phyloP scores from a whole-genome alignment of 345 rosid species.

The Eutrema japonicum region DNA sequence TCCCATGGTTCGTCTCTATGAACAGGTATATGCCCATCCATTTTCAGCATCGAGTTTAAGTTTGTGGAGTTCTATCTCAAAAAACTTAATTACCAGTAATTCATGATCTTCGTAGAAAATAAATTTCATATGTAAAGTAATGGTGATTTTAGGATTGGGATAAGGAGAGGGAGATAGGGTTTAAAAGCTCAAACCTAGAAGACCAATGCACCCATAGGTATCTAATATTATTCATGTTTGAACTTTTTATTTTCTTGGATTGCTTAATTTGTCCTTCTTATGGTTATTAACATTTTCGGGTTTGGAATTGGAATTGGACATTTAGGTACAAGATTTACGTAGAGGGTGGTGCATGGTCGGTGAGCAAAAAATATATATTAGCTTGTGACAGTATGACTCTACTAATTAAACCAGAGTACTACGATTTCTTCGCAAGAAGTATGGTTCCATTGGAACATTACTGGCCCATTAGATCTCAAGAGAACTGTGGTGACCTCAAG shows the following conservation, averaged over 20 bases:
- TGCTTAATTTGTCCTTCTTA: neutral
- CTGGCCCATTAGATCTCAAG: conserved; percentile 52
- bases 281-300: neutral
- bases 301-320: neutral
- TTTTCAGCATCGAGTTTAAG: neutral
- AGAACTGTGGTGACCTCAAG: conserved; percentile 50
- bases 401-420: conserved; percentile 43
- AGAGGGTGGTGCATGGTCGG: conserved; percentile 60
- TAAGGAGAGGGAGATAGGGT: conserved; percentile 44
- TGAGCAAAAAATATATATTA: conserved; percentile 56
- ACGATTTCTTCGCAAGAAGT: conserved; percentile 55
- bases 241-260: neutral
- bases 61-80: neutral
- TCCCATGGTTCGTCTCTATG: conserved; percentile 48
- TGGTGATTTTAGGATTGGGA: conserved; percentile 48
- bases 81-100: neutral
- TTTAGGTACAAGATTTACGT: conserved; percentile 58
- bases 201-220: conserved; percentile 65
- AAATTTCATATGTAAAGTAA: neutral
- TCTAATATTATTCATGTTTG: neutral
- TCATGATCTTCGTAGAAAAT: neutral
- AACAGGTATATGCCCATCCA: conserved; percentile 36
- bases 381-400: conserved; percentile 55
- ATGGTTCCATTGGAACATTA: conserved; percentile 55
- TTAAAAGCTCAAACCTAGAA: conserved; percentile 46